Conservation (phyloP, 164 flowering plant species). For the Magnolia officinalis region DNA sequence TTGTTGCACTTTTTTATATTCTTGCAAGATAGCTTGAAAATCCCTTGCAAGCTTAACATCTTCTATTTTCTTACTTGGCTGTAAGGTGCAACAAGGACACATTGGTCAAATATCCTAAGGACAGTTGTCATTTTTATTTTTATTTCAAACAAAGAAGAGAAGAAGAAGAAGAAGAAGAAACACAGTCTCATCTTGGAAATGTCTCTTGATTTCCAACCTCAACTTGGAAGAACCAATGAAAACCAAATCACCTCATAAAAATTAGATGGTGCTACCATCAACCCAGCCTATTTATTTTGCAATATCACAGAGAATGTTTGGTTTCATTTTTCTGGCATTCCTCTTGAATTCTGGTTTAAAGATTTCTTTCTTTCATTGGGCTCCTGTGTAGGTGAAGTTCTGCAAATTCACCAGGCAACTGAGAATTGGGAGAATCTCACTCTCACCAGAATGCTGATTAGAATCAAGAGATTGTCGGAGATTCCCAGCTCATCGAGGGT, state of each 20-base stretch:
- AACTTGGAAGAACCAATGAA: not conserved
- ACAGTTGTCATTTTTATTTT: not conserved
- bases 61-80: conserved; percentile 31
- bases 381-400: no score
- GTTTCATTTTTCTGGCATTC: no score
- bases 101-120: not conserved
- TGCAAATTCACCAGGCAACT: no score
- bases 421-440: no score
- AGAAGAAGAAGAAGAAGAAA: no score
- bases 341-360: no score
- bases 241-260: not conserved
- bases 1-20: conserved; percentile 68
- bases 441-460: no score
- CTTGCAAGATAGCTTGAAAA: conserved; percentile 62
- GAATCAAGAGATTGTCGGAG: no score
- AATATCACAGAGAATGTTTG: no score
- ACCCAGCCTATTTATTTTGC: not conserved
- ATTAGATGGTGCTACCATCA: not conserved
- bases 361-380: no score
- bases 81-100: not conserved
- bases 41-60: conserved; percentile 86
- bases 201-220: not conserved
- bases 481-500: no score
- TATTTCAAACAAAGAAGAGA: no score
- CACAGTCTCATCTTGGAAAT: not conserved